Percentiles rank a stretch among this genome's conserved stretches.
Evolutionary conservation across 140 eudicot genomes (phyloP).

Genomic region (Artemisia princeps): DNA sequence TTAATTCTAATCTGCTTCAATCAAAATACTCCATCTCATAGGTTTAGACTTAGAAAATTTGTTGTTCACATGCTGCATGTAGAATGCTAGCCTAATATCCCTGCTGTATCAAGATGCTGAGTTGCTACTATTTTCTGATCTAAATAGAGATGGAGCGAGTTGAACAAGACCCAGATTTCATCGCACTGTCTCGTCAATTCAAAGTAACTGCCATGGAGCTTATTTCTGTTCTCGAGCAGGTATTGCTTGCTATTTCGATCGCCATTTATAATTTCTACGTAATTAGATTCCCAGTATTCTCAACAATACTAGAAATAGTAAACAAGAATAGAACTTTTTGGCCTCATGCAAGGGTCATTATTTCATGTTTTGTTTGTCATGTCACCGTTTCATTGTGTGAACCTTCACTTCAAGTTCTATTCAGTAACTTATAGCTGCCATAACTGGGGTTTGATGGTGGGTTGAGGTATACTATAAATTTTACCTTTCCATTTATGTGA

Average conservation of each 20-base stretch:
- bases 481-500: no score
- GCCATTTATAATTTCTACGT: background rate
- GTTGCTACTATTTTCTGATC: conserved; percentile 26
- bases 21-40: no score
- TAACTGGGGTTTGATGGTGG: no score
- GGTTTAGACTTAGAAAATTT: no score
- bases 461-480: no score
- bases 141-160: conserved; percentile 86
- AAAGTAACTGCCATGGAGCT: conserved; percentile 94
- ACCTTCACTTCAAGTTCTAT: no score
- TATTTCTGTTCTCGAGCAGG: conserved; percentile 97
- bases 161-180: conserved; percentile 85
- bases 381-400: no score
- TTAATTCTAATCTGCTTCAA: no score
- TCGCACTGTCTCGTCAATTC: conserved; percentile 77
- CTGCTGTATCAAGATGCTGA: conserved; percentile 14
- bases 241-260: conserved; percentile 24
- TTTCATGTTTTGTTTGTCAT: no score
- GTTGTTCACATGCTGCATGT: no score
- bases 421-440: no score
- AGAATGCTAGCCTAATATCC: no score
- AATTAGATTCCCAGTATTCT: background rate
- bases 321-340: background rate
- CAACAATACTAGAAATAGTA: background rate
- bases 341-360: background rate